These are phyloP conservation scores for Blastobotrys americana DNA, from an alignment of 805 yeast species.

Conservation along the genomic window DNA sequence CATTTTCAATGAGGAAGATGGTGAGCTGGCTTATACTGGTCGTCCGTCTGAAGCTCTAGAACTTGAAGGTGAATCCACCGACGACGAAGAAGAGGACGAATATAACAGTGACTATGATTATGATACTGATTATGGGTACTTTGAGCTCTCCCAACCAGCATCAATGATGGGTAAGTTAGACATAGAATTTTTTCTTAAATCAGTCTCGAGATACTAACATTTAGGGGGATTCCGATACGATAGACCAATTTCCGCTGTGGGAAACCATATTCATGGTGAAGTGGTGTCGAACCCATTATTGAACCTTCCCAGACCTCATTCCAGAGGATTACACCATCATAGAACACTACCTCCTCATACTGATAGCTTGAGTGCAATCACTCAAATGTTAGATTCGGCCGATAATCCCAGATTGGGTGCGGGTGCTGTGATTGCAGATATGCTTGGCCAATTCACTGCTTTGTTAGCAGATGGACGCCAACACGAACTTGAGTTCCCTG, in stretches of 20 bases:
- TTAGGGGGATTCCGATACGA: conserved; percentile 9
- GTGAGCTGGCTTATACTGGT: conserved; percentile 9
- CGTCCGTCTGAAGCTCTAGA: conserved; percentile 11
- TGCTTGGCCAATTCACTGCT: conserved; percentile 14
- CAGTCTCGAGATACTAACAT: conserved; percentile 18
- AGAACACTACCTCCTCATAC: background rate
- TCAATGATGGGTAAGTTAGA: conserved; percentile 10
- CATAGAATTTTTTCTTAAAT: background rate
- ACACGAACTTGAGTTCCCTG: conserved; percentile 10
- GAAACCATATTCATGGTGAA: conserved; percentile 7
- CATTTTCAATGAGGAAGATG: conserved; percentile 11
- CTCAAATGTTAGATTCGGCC: conserved; percentile 4
- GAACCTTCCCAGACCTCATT: conserved; percentile 4
- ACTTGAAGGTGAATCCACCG: conserved; percentile 6
- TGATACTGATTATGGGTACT: conserved; percentile 16
- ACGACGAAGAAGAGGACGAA: conserved; percentile 29
- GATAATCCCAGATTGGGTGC: conserved; percentile 1
- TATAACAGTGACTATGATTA: conserved; percentile 31
- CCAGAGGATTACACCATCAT: background rate
- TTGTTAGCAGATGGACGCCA: conserved; percentile 7
- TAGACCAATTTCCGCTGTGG: conserved; percentile 5
- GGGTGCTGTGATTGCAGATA: conserved; percentile 7
- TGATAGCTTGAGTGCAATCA: conserved; percentile 4
- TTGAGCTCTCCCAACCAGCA: conserved; percentile 11
- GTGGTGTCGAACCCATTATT: conserved; percentile 14